A percentile compares a stretch with the other conserved stretches of the same genome.
These are phyloP conservation scores for Dacryopinax spathularia DNA, from an alignment of 768 basidiomycete species.

Conservation along the genomic window DNA sequence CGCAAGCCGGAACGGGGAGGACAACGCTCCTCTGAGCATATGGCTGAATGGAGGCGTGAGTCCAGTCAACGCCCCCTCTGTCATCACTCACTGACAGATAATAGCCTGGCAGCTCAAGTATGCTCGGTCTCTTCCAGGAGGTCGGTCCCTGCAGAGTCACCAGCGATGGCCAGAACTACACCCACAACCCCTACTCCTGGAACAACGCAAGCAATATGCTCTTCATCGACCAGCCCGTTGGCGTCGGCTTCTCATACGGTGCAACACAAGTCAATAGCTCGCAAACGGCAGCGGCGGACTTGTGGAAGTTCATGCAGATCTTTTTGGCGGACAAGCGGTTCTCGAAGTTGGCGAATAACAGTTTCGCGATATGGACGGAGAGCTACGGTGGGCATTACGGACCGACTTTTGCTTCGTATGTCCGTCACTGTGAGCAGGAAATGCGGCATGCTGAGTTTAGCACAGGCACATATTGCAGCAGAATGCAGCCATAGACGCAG, in stretches of 20 bases:
- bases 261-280: constrained; percentile 37
- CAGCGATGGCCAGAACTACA: constrained; percentile 37
- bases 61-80: neutral
- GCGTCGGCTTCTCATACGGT: constrained; percentile 50
- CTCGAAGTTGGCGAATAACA: constrained; percentile 30
- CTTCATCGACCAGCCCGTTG: constrained; percentile 54
- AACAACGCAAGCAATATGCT: constrained; percentile 43
- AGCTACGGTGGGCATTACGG: constrained; percentile 60
- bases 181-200: constrained; percentile 43
- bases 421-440: neutral
- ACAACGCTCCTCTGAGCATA: constrained; percentile 45
- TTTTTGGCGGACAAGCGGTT: constrained; percentile 44
- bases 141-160: constrained; percentile 42
- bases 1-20: constrained; percentile 44
- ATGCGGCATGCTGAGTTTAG: neutral
- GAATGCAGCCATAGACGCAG: constrained; percentile 40
- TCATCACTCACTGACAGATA: neutral
- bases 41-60: constrained; percentile 47
- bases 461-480: constrained; percentile 44
- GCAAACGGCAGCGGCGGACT: constrained; percentile 38
- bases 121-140: constrained; percentile 52
- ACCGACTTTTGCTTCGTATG: constrained; percentile 36
- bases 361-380: constrained; percentile 51
- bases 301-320: constrained; percentile 51
- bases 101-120: constrained; percentile 43